These are phyloP conservation scores for Graphilbum fragrans DNA, from an alignment of 2,329 filamentous ascomycete genomes.

Conservation along the genomic window DNA sequence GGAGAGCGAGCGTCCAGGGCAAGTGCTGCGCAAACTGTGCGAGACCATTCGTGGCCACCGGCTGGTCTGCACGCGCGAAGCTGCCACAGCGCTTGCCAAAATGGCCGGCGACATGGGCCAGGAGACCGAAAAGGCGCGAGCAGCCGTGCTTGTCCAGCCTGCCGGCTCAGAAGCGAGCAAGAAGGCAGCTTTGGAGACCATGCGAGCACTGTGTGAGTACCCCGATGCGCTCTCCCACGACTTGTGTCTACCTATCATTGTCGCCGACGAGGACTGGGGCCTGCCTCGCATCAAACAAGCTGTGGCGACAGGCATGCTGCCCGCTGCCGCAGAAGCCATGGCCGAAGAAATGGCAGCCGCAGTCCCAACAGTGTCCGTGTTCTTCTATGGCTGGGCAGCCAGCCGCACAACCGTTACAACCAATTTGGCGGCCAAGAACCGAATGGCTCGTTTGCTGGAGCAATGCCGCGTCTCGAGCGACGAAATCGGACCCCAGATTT, in stretches of 20 bases:
- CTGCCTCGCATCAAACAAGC: conserved; percentile 22
- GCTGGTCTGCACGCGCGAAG: conserved; percentile 56
- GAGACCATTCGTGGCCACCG: conserved; percentile 42
- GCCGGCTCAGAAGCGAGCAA: background rate
- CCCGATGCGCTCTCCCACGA: conserved; percentile 18
- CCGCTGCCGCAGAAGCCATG: conserved; percentile 28
- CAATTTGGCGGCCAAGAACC: conserved; percentile 54
- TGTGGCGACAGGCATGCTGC: conserved; percentile 30
- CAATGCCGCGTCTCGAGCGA: conserved; percentile 3
- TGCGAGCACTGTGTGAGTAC: conserved; percentile 23
- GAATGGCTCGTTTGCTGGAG: conserved; percentile 28
- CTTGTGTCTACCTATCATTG: conserved; percentile 42
- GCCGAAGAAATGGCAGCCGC: conserved; percentile 19
- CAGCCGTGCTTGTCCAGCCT: conserved; percentile 39
- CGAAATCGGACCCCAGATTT: conserved; percentile 7
- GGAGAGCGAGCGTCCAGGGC: conserved; percentile 47
- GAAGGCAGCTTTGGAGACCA: conserved; percentile 4
- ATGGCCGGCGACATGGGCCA: conserved; percentile 55
- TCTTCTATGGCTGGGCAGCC: conserved; percentile 57
- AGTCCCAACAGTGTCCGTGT: conserved; percentile 51
- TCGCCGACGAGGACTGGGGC: conserved; percentile 35
- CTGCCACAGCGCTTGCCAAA: conserved; percentile 52
- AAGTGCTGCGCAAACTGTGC: conserved; percentile 43
- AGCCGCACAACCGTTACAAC: conserved; percentile 56
- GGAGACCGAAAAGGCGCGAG: conserved; percentile 44